A percentile compares a stretch with the other conserved stretches of the same genome.
Conservation (phyloP, 2,329 filamentous ascomycete genomes). For the Hypoxylon sp. region DNA sequence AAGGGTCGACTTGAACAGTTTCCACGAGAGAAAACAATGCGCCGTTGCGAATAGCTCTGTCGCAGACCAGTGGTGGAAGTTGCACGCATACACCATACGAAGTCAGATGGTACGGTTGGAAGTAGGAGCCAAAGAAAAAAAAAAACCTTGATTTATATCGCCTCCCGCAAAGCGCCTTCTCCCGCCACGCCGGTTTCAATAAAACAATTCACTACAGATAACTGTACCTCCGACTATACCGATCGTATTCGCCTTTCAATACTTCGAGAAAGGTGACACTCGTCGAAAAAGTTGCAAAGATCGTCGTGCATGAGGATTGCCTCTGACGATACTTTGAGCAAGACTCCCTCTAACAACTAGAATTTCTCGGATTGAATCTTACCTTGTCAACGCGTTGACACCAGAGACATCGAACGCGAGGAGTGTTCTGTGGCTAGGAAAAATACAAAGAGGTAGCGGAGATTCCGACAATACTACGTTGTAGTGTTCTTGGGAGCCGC, state of each 20-base stretch:
- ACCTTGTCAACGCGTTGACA: not conserved
- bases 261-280: constrained; percentile 22
- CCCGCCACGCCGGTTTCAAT: constrained; percentile 1
- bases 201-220: constrained; percentile 3
- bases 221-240: constrained; percentile 3
- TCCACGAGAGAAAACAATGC: constrained; percentile 48
- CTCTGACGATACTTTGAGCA: not conserved
- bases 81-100: constrained; percentile 32
- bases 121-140: constrained; percentile 5
- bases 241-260: constrained; percentile 9
- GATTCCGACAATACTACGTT: constrained; percentile 42
- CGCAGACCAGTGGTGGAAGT: constrained; percentile 49
- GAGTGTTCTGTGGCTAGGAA: not conserved
- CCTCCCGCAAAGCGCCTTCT: constrained; percentile 1
- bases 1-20: not conserved
- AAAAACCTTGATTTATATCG: constrained; percentile 27
- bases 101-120: constrained; percentile 21
- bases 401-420: not conserved
- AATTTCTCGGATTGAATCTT: not conserved
- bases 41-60: constrained; percentile 53
- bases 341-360: not conserved
- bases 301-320: not conserved
- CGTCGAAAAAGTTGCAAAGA: not conserved
- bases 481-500: constrained; percentile 33
- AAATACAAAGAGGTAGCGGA: constrained; percentile 26